phyloP scores from a whole-genome alignment of 108 stramenopile species.

The Craspedostauros australis region DNA sequence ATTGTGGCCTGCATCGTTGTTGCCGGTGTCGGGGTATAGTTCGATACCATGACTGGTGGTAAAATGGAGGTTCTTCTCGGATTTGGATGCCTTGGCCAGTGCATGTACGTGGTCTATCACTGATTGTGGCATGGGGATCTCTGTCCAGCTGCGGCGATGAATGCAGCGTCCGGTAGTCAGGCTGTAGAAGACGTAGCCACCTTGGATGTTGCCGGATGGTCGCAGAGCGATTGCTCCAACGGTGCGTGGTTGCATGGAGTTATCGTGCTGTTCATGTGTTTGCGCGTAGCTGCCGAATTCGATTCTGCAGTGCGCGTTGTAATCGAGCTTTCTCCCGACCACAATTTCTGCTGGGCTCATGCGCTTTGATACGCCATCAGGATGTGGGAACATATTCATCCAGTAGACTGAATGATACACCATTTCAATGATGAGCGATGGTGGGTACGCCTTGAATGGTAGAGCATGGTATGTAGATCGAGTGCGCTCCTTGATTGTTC shows the following conservation, averaged over 20 bases:
- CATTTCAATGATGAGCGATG: conserved; percentile 18
- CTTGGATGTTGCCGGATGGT: conserved; percentile 3
- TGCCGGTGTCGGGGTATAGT: neutral
- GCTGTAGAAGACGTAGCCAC: neutral
- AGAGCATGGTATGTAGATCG: conserved; percentile 10
- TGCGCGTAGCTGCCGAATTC: conserved; percentile 38
- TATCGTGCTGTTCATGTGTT: conserved; percentile 27
- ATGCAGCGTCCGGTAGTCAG: neutral
- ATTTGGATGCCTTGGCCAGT: neutral
- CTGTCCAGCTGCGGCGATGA: neutral
- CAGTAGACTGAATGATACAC: conserved; percentile 8
- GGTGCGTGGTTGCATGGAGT: conserved; percentile 15
- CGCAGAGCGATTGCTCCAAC: conserved; percentile 23
- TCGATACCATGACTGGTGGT: neutral
- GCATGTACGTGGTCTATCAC: neutral
- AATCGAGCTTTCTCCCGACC: neutral
- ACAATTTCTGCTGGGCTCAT: conserved; percentile 21
- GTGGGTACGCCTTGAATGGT: conserved; percentile 14
- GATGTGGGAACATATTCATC: conserved; percentile 9
- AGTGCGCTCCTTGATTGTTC: conserved; percentile 26
- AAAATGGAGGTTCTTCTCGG: neutral
- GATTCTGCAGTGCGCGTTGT: conserved; percentile 8
- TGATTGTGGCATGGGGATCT: neutral
- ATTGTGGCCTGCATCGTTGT: neutral
- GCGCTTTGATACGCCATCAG: conserved; percentile 7